Evolutionary conservation across 257 asterid genomes (phyloP), one percentile per base, ranked within the genome.

Genomic region (Paulownia fortunei): DNA sequence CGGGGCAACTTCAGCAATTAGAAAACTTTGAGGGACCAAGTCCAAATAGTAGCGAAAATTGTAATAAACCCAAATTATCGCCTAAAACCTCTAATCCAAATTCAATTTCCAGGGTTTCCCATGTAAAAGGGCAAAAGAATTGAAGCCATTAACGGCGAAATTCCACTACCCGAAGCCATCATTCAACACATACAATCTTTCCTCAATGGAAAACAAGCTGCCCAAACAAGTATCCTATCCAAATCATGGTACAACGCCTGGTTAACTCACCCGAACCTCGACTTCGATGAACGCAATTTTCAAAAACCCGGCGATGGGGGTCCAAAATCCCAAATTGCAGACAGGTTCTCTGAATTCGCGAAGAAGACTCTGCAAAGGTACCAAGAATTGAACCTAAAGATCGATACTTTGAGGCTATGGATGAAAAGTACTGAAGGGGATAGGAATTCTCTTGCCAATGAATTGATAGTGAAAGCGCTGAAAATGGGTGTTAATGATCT

Each of bases 241-340:
- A 74, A 80, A 74, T 55, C 72, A 11, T 80, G 79, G 84, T 30
- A 73, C 58, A 42, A 4, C 6, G 67, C 84, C 4, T 80, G 80
- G 77, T 76, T 62, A 26, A 63, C 73, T 21, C 66, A 42, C 26
- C 73, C 73, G 13, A 39, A 27, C 36, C 42, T 73, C 10, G 19
- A 19, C 2, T 65, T 56, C 5, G 36, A 46, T 5, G 24, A 41
- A 9, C 15, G 49, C 30, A 1, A 39, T 56, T 67, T 54, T 3
- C 58, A 0, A 15, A 4, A 4, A 3, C 5, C 9, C 68, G 19
- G 21, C 41, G 11, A 30, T 1, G 63, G 8, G 7, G 41, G 34
- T 26, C 21, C 37, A 44, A 10, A 12, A 5, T n/a, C 18, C 65
- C 52, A 19, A 9, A 63, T 63, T n/a, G 13, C 13, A 7, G 16